Conservation (phyloP, 23 red algal genomes). For the Gracilaria vermiculophylla region DNA sequence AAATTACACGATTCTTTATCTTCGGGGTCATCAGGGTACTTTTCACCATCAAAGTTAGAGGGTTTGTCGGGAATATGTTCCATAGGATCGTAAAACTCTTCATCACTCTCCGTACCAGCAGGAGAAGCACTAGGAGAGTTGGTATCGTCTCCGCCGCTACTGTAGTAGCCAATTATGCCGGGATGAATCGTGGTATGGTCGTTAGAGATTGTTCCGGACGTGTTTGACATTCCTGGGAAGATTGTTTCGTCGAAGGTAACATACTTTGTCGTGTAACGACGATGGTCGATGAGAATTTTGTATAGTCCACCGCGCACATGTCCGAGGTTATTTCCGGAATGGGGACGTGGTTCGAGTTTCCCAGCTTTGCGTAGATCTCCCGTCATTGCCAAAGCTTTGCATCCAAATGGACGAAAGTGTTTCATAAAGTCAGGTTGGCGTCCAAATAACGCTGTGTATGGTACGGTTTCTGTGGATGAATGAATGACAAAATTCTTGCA, state of each 20-base stretch:
- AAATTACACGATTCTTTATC: neutral
- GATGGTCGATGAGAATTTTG: neutral
- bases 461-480: neutral
- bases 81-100: too few relatives aligned
- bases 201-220: too few relatives aligned
- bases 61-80: neutral
- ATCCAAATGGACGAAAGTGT: neutral
- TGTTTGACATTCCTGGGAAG: neutral
- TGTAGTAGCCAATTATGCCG: too few relatives aligned
- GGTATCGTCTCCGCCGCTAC: too few relatives aligned
- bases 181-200: too few relatives aligned
- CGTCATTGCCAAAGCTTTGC: neutral
- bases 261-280: neutral
- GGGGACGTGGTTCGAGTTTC: neutral
- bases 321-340: neutral
- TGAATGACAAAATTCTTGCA: slow-evolving; percentile 27
- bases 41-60: neutral
- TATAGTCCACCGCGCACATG: neutral
- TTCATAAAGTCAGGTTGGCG: neutral
- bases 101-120: too few relatives aligned
- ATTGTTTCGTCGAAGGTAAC: neutral
- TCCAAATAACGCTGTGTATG: neutral
- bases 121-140: too few relatives aligned
- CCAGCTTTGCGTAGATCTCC: neutral
- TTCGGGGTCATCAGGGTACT: neutral